Percentiles rank a stretch among this genome's conserved stretches.
Evolutionary conservation across 2,329 filamentous ascomycete species (phyloP).

Genomic region (Tolypocladium tropicale): DNA sequence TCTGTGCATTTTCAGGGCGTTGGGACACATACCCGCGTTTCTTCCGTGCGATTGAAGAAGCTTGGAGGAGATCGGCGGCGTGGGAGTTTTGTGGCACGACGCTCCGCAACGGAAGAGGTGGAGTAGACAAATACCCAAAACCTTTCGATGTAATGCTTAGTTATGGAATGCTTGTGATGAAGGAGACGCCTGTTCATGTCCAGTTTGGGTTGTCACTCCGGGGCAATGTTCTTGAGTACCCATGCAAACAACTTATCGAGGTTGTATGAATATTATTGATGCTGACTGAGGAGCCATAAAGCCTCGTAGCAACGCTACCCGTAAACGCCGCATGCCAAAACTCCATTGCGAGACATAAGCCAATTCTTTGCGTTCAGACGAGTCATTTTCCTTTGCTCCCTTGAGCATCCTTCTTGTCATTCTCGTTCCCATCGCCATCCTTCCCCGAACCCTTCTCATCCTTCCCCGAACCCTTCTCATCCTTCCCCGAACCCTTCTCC

Average conservation of each 20-base stretch:
- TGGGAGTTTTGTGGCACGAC: background rate
- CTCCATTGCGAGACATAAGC: background rate
- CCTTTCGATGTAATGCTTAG: background rate
- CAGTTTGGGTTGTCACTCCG: background rate
- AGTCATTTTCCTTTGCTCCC: background rate
- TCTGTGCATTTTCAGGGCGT: slow-evolving; percentile 22
- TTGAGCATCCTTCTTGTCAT: background rate
- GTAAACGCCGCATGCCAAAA: background rate
- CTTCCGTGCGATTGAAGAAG: slow-evolving; percentile 8
- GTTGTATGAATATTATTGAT: background rate
- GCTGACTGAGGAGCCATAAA: background rate
- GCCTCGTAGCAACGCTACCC: background rate
- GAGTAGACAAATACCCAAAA: background rate
- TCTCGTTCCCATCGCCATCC: slow-evolving; percentile 3
- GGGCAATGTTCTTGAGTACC: background rate
- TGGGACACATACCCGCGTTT: slow-evolving; percentile 20
- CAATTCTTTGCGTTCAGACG: too few species aligned
- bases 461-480: slow-evolving; percentile 2
- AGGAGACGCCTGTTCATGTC: too few species aligned
- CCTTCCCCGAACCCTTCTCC: slow-evolving; percentile 1
- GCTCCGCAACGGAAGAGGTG: background rate
- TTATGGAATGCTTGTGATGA: background rate
- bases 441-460: slow-evolving; percentile 4
- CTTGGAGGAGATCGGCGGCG: background rate
- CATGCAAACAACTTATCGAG: background rate